Evolutionary conservation across 129 eudicot species (phyloP).

Genomic region (Mikania micrantha): DNA sequence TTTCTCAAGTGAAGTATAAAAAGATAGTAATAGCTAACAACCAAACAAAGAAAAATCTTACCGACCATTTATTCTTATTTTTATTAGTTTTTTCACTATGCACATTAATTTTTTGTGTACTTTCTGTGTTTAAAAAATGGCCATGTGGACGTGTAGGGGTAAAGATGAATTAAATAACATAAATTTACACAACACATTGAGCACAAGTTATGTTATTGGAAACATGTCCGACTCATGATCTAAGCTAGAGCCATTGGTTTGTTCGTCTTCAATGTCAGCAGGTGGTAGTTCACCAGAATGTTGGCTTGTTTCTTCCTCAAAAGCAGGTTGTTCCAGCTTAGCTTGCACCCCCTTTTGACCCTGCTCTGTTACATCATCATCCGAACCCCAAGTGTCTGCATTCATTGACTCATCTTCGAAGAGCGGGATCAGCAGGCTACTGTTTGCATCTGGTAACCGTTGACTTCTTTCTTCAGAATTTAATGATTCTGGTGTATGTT

Average conservation of each 20-base stretch:
- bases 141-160: neutral
- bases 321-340: neutral
- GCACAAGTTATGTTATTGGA: neutral
- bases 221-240: neutral
- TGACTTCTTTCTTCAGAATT: neutral
- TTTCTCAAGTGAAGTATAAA: no score
- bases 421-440: neutral
- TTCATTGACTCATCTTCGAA: neutral
- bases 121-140: no score
- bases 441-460: neutral
- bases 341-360: neutral
- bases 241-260: neutral
- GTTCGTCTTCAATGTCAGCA: neutral
- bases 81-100: no score
- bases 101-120: no score
- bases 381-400: slow-evolving; percentile 3
- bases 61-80: no score
- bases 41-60: no score
- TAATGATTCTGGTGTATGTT: neutral
- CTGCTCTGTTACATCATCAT: neutral
- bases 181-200: neutral
- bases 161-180: slow-evolving; percentile 1
- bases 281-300: neutral
- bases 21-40: no score
- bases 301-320: neutral